Conservation (phyloP, 169 alveolate species). For the Plasmodium cynomolgi region DNA sequence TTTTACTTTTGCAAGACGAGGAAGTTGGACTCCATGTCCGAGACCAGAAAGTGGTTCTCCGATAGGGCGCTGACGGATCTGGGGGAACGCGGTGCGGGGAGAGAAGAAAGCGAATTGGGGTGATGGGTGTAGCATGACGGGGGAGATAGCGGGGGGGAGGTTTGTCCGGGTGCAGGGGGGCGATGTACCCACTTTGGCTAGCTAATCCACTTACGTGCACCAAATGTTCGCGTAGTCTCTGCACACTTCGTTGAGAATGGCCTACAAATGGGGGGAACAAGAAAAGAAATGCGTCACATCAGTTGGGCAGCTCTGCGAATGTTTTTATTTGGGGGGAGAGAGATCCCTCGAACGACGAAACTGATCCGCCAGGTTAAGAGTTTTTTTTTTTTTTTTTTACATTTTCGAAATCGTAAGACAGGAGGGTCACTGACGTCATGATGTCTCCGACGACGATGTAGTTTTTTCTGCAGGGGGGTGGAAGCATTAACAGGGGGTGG, state of each 20-base stretch:
- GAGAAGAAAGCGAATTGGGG: background rate
- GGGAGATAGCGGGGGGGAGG: background rate
- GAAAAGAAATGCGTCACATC: background rate
- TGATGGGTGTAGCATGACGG: background rate
- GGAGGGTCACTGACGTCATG: conserved; percentile 72
- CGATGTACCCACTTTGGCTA: background rate
- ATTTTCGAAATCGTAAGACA: conserved; percentile 49
- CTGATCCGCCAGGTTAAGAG: background rate
- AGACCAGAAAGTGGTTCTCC: conserved; percentile 33
- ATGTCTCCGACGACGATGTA: conserved; percentile 69
- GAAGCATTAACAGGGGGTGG: background rate
- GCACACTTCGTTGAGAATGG: conserved; percentile 50
- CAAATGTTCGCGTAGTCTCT: conserved; percentile 64
- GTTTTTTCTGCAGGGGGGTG: conserved; percentile 24
- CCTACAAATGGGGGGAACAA: background rate
- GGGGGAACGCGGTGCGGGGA: background rate
- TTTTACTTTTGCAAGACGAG: conserved; percentile 34
- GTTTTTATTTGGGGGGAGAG: background rate
- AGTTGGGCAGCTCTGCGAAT: background rate
- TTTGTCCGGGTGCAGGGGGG: background rate
- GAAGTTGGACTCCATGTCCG: conserved; percentile 51
- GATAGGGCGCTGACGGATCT: conserved; percentile 68
- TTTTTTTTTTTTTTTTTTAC: conserved; percentile 8
- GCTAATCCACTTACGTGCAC: conserved; percentile 59
- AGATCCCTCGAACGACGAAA: background rate